A percentile compares a stretch with the other conserved stretches of the same genome.
Evolutionary conservation across 169 alveolate species (phyloP).

Genomic region (Plasmodium relictum): DNA sequence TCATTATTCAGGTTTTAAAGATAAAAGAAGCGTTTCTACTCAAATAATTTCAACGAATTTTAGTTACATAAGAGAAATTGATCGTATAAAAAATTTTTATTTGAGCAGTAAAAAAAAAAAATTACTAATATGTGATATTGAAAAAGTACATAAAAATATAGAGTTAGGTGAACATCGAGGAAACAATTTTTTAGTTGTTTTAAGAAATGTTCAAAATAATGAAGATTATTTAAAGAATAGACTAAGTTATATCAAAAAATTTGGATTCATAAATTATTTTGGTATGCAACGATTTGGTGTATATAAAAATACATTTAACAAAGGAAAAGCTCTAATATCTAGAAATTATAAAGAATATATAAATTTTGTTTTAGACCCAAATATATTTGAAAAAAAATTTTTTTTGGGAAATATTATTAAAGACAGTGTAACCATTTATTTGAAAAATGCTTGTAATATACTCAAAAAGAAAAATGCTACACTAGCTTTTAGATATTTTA

Average conservation of each 20-base stretch:
- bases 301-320: conserved; percentile 71
- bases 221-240: conserved; percentile 69
- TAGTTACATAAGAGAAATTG: conserved; percentile 7
- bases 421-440: conserved; percentile 52
- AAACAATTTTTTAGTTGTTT: conserved; percentile 52
- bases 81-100: conserved; percentile 9
- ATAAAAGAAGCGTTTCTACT: conserved; percentile 76
- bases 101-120: conserved; percentile 17
- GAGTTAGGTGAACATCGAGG: conserved; percentile 77
- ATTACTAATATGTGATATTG: conserved; percentile 56
- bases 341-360: conserved; percentile 71
- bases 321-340: conserved; percentile 70
- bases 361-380: conserved; percentile 64
- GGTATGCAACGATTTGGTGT: conserved; percentile 79
- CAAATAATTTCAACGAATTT: conserved; percentile 47
- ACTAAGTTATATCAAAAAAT: conserved; percentile 47
- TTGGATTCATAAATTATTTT: conserved; percentile 77
- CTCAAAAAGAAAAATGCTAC: conserved; percentile 60
- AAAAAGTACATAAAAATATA: conserved; percentile 34
- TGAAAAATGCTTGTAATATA: conserved; percentile 61
- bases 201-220: conserved; percentile 65
- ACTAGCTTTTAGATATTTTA: conserved; percentile 60
- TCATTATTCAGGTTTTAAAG: conserved; percentile 75
- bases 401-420: conserved; percentile 59
- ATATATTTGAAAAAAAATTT: conserved; percentile 65